Evolutionary conservation across 768 basidiomycete genomes (phyloP).

Genomic region (Mrakia blollopis): DNA sequence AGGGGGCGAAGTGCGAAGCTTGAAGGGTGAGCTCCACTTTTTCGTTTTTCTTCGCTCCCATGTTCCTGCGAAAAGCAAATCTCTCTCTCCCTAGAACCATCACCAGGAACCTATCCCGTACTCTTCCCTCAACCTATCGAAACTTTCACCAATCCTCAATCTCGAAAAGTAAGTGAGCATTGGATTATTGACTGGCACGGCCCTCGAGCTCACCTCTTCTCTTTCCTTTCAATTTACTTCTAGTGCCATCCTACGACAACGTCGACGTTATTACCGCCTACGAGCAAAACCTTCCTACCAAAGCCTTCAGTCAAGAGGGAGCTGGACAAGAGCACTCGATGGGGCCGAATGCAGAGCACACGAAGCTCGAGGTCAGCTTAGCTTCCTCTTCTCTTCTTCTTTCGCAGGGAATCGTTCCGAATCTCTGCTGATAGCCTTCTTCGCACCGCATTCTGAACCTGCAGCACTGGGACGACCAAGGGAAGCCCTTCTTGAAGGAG

Average conservation of each 20-base stretch:
- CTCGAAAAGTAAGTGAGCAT: not conserved
- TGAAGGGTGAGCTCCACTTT: too few relatives aligned
- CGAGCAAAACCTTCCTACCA: constrained; percentile 22
- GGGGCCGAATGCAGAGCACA: constrained; percentile 19
- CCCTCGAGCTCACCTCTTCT: not conserved
- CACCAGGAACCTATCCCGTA: not conserved
- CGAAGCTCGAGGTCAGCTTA: constrained; percentile 10
- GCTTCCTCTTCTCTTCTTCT: not conserved
- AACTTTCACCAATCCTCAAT: not conserved
- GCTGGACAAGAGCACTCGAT: constrained; percentile 22
- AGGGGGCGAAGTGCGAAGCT: too few relatives aligned
- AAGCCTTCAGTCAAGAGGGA: constrained; percentile 20
- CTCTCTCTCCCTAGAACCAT: too few relatives aligned
- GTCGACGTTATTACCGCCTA: constrained; percentile 30
- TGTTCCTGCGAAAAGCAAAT: too few relatives aligned
- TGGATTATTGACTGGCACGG: not conserved
- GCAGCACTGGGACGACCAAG: constrained; percentile 22
- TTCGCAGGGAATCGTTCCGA: not conserved
- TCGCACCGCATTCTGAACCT: not conserved
- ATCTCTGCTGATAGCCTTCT: not conserved
- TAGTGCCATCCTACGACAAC: constrained; percentile 31
- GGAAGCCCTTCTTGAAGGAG: constrained; percentile 37
- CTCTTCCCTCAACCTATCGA: not conserved
- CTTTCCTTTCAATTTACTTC: not conserved
- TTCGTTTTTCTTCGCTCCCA: too few relatives aligned